These are phyloP conservation scores for Phlebiopsis flavidoalba DNA, from an alignment of 768 basidiomycete genomes.

Conservation along the genomic window DNA sequence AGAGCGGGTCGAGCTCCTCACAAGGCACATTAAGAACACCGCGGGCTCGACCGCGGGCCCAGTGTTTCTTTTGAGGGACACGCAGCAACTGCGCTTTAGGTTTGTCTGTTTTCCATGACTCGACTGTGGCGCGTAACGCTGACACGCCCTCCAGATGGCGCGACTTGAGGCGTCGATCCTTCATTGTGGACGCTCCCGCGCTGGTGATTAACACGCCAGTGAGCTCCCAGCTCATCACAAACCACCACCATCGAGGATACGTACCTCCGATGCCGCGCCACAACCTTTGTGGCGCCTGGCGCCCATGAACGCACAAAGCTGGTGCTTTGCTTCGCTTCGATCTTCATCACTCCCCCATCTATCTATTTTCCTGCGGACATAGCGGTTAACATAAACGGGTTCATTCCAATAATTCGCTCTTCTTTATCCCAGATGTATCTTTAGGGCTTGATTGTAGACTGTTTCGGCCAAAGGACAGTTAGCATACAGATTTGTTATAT, in stretches of 20 bases:
- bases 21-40: constrained; percentile 1
- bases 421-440: background rate
- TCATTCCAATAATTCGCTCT: background rate
- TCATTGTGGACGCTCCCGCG: background rate
- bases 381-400: background rate
- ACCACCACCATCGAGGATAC: background rate
- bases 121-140: background rate
- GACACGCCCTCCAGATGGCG: background rate
- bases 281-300: constrained; percentile 1
- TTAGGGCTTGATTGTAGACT: constrained; percentile 1
- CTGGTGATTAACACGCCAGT: background rate
- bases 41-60: constrained; percentile 5
- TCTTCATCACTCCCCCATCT: background rate
- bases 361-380: background rate
- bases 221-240: background rate
- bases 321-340: background rate
- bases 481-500: background rate
- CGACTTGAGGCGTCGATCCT: background rate
- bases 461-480: background rate
- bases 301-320: background rate
- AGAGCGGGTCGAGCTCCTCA: background rate
- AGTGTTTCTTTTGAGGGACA: constrained; percentile 9
- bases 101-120: background rate
- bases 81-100: background rate
- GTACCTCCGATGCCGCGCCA: background rate